These are phyloP conservation scores for Kalaharituber pfeilii DNA, from an alignment of 2,329 filamentous ascomycete genomes.

Conservation along the genomic window DNA sequence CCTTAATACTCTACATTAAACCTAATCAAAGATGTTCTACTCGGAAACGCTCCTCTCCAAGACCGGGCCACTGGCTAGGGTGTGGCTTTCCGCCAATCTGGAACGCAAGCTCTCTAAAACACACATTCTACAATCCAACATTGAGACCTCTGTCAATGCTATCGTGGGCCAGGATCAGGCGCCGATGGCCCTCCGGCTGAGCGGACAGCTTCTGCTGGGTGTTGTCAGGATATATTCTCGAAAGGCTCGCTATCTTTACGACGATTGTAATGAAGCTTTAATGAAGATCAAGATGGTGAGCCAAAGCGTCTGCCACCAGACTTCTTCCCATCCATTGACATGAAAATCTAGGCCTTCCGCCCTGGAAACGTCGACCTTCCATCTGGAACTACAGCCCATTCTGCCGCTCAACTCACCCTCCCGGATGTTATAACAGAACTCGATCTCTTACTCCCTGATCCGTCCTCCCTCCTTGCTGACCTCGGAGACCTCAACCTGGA, in stretches of 20 bases:
- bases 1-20: not conserved
- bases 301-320: not conserved
- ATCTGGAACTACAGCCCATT: slow-evolving; percentile 60
- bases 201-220: slow-evolving; percentile 81
- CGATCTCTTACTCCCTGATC: slow-evolving; percentile 79
- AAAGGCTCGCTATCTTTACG: slow-evolving; percentile 87
- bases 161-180: slow-evolving; percentile 89
- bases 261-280: slow-evolving; percentile 93
- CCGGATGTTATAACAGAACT: slow-evolving; percentile 87
- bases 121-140: slow-evolving; percentile 84
- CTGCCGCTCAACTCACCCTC: slow-evolving; percentile 70
- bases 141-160: slow-evolving; percentile 83
- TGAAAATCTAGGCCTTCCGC: slow-evolving; percentile 57
- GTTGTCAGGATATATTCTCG: slow-evolving; percentile 95
- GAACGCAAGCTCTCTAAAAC: slow-evolving; percentile 98
- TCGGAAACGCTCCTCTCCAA: slow-evolving; percentile 90
- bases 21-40: slow-evolving; percentile 95
- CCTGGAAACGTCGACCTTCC: slow-evolving; percentile 92
- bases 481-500: slow-evolving; percentile 38
- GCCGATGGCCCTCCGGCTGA: slow-evolving; percentile 84
- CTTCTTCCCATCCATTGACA: not conserved
- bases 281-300: slow-evolving; percentile 97
- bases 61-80: slow-evolving; percentile 88
- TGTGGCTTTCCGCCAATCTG: slow-evolving; percentile 95
- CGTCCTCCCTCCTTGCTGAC: slow-evolving; percentile 61